A percentile compares a stretch with the other conserved stretches of the same genome.
These are phyloP conservation scores for Penicillium rolfsii DNA, from an alignment of 2,329 filamentous ascomycete genomes.

Conservation along the genomic window DNA sequence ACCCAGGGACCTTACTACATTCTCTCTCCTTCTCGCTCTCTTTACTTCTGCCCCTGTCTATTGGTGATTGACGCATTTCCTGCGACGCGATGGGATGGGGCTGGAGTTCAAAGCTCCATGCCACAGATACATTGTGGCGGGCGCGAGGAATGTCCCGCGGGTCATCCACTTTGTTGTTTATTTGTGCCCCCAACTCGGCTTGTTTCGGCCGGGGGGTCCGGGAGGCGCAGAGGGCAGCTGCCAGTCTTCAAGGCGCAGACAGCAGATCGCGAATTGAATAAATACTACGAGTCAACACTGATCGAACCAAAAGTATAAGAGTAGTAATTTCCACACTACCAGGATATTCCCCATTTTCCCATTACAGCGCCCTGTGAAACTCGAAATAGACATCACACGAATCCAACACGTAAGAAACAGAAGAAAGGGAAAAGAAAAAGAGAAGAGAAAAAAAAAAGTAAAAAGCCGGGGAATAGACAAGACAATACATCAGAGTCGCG, in stretches of 20 bases:
- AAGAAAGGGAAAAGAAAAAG: constrained; percentile 12
- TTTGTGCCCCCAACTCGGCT: neutral
- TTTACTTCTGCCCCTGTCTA: neutral
- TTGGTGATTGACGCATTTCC: neutral
- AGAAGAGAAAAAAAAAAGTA: constrained; percentile 13
- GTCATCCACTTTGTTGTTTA: neutral
- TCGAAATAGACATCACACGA: constrained; percentile 33
- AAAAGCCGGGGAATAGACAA: constrained; percentile 33
- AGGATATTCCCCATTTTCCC: constrained; percentile 43
- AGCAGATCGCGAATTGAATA: neutral
- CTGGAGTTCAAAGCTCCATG: no score
- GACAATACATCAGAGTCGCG: constrained; percentile 32
- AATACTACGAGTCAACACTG: neutral
- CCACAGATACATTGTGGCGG: neutral
- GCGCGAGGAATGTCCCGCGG: constrained; percentile 4
- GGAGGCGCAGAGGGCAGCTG: neutral
- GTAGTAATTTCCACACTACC: constrained; percentile 39
- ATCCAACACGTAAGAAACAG: constrained; percentile 18
- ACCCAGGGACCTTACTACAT: no score
- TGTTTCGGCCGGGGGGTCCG: neutral
- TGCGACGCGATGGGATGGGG: no score
- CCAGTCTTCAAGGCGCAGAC: neutral
- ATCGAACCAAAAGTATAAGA: constrained; percentile 16
- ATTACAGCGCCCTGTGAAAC: constrained; percentile 46
- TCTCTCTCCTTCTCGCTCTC: neutral